These are phyloP conservation scores for Trifolium dubium DNA, from an alignment of 306 rosid genomes.

Conservation along the genomic window DNA sequence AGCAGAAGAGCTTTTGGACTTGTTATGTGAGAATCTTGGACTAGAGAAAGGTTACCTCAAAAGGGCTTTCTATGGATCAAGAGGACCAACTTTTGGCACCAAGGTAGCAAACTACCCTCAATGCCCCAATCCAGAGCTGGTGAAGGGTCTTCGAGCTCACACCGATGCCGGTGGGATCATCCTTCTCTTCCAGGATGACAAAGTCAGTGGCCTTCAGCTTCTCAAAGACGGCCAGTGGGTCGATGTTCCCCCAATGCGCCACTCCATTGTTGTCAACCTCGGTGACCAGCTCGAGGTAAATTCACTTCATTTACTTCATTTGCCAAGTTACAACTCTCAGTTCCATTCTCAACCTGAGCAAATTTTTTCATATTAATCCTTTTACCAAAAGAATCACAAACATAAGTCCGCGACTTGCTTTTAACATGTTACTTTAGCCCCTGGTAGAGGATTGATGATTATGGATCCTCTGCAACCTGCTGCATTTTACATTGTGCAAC, in stretches of 20 bases:
- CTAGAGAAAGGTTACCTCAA: slow-evolving; percentile 80
- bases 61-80: slow-evolving; percentile 75
- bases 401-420: too few relatives aligned
- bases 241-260: slow-evolving; percentile 91
- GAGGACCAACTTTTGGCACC: slow-evolving; percentile 87
- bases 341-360: neutral
- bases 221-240: slow-evolving; percentile 83
- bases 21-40: slow-evolving; percentile 90
- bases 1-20: slow-evolving; percentile 77
- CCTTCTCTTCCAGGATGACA: slow-evolving; percentile 88
- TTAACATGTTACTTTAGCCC: too few relatives aligned
- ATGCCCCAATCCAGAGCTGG: slow-evolving; percentile 80
- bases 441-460: neutral
- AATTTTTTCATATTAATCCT: too few relatives aligned
- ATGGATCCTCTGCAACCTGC: neutral
- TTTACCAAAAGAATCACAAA: too few relatives aligned
- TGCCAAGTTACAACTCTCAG: neutral
- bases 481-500: neutral
- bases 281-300: slow-evolving; percentile 94
- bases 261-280: slow-evolving; percentile 80
- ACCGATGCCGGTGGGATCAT: slow-evolving; percentile 94
- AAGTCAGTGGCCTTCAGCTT: slow-evolving; percentile 87
- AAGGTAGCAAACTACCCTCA: slow-evolving; percentile 92
- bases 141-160: slow-evolving; percentile 92
- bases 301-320: neutral